Conservation (phyloP, 306 rosid genomes). For the Rosa rugosa region DNA sequence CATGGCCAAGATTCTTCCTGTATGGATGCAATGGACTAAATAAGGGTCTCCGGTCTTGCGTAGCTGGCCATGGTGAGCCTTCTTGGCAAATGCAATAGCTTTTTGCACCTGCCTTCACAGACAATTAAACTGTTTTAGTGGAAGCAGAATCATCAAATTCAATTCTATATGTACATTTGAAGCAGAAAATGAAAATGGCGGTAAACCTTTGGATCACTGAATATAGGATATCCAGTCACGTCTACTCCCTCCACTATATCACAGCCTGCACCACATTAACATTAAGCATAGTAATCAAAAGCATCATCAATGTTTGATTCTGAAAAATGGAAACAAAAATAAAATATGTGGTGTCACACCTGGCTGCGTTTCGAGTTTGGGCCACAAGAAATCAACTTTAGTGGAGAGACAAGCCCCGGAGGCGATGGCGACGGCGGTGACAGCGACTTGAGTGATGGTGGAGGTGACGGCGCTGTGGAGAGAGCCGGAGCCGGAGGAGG, state of each 20-base stretch:
- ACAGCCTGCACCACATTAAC: slow-evolving; percentile 53
- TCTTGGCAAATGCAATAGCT: slow-evolving; percentile 85
- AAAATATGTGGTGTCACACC: slow-evolving; percentile 28
- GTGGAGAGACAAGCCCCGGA: slow-evolving; percentile 99
- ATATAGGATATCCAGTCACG: slow-evolving; percentile 78
- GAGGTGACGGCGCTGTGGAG: slow-evolving; percentile 84
- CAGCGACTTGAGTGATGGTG: slow-evolving; percentile 93
- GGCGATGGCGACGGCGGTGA: slow-evolving; percentile 94
- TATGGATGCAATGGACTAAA: slow-evolving; percentile 85
- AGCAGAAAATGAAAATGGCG: slow-evolving; percentile 22
- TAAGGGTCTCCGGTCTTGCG: slow-evolving; percentile 96
- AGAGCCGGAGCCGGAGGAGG: slow-evolving; percentile 46
- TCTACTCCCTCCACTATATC: slow-evolving; percentile 84
- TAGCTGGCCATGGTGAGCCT: slow-evolving; percentile 84
- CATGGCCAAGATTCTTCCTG: slow-evolving; percentile 84
- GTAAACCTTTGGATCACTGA: slow-evolving; percentile 75
- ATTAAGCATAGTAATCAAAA: neutral
- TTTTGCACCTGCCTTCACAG: slow-evolving; percentile 97
- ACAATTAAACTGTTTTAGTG: slow-evolving; percentile 41
- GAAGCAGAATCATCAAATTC: slow-evolving; percentile 23
- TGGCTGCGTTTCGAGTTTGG: slow-evolving; percentile 76
- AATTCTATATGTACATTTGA: neutral
- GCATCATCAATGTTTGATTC: neutral
- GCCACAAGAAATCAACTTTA: slow-evolving; percentile 92
- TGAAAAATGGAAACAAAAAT: neutral